Evolutionary conservation across 176 grass and related monocot genomes (phyloP).

Genomic region (Dendrocalamus sinicus): DNA sequence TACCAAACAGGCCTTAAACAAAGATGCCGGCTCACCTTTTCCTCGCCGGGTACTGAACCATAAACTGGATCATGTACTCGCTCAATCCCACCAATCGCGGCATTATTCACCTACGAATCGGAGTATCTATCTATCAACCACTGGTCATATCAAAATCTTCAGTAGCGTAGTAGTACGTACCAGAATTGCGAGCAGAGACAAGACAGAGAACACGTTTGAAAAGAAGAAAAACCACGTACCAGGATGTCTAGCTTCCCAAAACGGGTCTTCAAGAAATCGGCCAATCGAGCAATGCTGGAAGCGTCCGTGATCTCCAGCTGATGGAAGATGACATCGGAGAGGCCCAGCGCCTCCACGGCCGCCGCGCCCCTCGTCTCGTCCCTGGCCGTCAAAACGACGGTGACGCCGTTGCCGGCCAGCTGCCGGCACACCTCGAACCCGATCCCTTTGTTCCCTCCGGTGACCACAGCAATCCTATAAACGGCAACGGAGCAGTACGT

Average conservation of each 20-base stretch:
- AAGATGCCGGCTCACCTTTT: background rate
- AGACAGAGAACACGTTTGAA: background rate
- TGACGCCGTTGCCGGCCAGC: conserved; percentile 43
- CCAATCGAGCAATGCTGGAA: conserved; percentile 43
- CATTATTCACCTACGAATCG: conserved; percentile 48
- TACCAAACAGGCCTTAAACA: too few relatives aligned
- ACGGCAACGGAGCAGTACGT: background rate
- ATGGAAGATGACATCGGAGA: conserved; percentile 48
- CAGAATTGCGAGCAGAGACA: too few relatives aligned
- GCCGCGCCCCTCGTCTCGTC: conserved; percentile 49
- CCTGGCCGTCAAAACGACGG: conserved; percentile 57
- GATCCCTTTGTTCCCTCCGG: conserved; percentile 64
- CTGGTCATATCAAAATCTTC: too few relatives aligned
- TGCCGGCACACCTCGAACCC: conserved; percentile 68
- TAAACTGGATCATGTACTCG: background rate
- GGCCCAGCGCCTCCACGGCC: conserved; percentile 25
- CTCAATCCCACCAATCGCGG: conserved; percentile 12
- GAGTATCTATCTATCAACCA: background rate
- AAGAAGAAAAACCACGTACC: background rate
- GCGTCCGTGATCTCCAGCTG: conserved; percentile 53
- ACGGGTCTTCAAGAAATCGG: conserved; percentile 9
- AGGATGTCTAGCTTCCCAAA: conserved; percentile 33
- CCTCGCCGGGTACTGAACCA: background rate
- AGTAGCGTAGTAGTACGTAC: too few relatives aligned
- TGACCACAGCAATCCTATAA: conserved; percentile 63